Base-by-base conservation (phyloP, 306 rosid species). In the Parietaria judaica region DNA sequence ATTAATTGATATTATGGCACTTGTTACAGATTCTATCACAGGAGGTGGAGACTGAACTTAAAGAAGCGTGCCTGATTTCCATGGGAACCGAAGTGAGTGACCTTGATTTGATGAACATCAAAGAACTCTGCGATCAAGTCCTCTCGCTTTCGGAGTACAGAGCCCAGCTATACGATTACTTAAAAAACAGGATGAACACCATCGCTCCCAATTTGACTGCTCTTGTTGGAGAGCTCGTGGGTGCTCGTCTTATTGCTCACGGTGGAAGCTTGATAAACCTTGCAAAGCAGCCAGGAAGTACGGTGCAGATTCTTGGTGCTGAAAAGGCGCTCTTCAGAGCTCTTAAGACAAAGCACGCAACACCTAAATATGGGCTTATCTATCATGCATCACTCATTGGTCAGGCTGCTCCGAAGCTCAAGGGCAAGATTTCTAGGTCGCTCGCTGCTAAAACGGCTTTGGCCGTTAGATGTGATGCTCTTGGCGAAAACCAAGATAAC, bases 51-150 rank as follows among this genome's bases (percentile, higher is more conserved):
- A 15, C 73, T 34, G 81, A 83, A 55, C 52, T 92, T 77, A 92
- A 92, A 79, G 96, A 92, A 60, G 98, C 94, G 6, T 59, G 84
- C 60, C 66, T 88, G 79, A 88, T 92, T 65, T 92, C 96, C 11
- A 92, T 92, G 96, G 98, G 96, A 80, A 91, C 98, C 17, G 98
- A 91, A 83, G 76, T 91, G 64, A 92, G 92, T 64, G 98, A 91
- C 58, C 86, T 87, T 65, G 98, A 92, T 79, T 70, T 92, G 83
- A 63, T 55, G 5, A 92, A 88, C 67, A 92, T 88, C 60, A 75
- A 72, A 67, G 88, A 86, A 64, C 86, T 92, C 15, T 92, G 96
- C 73, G 98, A 92, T 37, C 98, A 88, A 70, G 96, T 92, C 66
- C 81, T 92, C 56, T 82, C 96, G 23, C 94, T 92, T 14, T 76